Evolutionary conservation across 2,329 filamentous ascomycete genomes (phyloP).

Genomic region (Penicillium brevicompactum): DNA sequence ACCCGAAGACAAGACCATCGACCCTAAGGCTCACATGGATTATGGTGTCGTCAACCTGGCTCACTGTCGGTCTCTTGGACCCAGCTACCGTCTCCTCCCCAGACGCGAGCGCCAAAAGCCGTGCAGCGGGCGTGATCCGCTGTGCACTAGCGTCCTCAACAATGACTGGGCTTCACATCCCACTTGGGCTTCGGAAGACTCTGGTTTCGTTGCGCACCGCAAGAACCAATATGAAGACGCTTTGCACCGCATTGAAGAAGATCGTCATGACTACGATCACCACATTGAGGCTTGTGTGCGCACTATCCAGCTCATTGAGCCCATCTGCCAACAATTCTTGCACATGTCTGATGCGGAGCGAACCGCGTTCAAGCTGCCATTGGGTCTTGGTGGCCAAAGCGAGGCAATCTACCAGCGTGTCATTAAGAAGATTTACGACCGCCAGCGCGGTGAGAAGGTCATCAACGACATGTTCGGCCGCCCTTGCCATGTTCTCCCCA

Average conservation of each 20-base stretch:
- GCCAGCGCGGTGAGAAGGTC: constrained; percentile 79
- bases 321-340: constrained; percentile 86
- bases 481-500: constrained; percentile 83
- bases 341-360: constrained; percentile 75
- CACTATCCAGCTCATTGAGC: constrained; percentile 93
- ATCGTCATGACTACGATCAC: constrained; percentile 97
- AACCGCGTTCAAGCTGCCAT: constrained; percentile 74
- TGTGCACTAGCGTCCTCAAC: constrained; percentile 90
- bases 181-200: constrained; percentile 98
- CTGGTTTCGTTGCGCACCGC: constrained; percentile 93
- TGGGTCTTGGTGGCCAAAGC: constrained; percentile 85
- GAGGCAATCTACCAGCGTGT: constrained; percentile 96
- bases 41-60: constrained; percentile 82
- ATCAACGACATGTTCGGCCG: constrained; percentile 82
- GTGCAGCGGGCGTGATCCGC: constrained; percentile 91
- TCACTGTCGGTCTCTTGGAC: constrained; percentile 92
- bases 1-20: constrained; percentile 73
- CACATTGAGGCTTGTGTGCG: constrained; percentile 95
- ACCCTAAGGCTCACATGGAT: constrained; percentile 75
- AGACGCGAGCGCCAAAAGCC: constrained; percentile 87
- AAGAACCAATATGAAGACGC: constrained; percentile 96
- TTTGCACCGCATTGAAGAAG: constrained; percentile 93
- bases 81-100: constrained; percentile 90
- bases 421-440: constrained; percentile 94
- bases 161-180: constrained; percentile 99